These are phyloP conservation scores for Auxenochlorella protothecoides DNA, from an alignment of 139 green algal genomes.

Conservation along the genomic window DNA sequence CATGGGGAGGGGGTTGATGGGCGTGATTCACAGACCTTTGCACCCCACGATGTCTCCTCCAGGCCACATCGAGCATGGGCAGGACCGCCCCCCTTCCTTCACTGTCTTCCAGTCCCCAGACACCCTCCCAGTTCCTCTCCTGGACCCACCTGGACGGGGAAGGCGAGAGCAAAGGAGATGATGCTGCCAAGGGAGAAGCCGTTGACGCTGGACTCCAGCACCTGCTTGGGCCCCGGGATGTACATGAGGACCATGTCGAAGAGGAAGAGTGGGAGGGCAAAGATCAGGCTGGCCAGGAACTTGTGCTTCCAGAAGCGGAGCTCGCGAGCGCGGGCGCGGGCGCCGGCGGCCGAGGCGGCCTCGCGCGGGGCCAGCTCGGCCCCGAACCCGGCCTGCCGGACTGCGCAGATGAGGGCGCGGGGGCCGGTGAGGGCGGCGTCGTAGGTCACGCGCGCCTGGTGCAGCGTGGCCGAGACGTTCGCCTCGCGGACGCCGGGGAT, in stretches of 20 bases:
- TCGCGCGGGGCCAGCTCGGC: background rate
- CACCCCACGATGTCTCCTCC: too few relatives aligned
- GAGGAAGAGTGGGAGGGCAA: background rate
- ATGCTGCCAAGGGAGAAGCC: slow-evolving; percentile 57
- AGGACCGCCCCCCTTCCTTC: too few relatives aligned
- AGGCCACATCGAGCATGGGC: too few relatives aligned
- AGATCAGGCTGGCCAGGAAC: background rate
- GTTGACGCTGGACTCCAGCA: slow-evolving; percentile 23
- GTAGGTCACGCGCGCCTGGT: slow-evolving; percentile 35
- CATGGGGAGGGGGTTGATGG: background rate
- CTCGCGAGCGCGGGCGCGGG: background rate
- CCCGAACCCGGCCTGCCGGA: slow-evolving; percentile 51
- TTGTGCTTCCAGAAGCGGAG: background rate
- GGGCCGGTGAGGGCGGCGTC: slow-evolving; percentile 53
- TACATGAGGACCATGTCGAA: background rate
- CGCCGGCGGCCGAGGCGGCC: slow-evolving; percentile 7
- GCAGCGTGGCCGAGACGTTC: background rate
- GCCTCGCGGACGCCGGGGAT: slow-evolving; percentile 15
- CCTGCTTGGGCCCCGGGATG: too few relatives aligned
- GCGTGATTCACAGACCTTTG: background rate
- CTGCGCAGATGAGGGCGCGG: slow-evolving; percentile 50
- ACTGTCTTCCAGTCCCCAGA: too few relatives aligned
- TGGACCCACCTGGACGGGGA: too few relatives aligned
- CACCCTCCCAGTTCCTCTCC: too few relatives aligned
- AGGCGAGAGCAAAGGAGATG: slow-evolving; percentile 16